Conservation (phyloP, 805 yeast species). For the Cyberlindnera xylosilytica region DNA sequence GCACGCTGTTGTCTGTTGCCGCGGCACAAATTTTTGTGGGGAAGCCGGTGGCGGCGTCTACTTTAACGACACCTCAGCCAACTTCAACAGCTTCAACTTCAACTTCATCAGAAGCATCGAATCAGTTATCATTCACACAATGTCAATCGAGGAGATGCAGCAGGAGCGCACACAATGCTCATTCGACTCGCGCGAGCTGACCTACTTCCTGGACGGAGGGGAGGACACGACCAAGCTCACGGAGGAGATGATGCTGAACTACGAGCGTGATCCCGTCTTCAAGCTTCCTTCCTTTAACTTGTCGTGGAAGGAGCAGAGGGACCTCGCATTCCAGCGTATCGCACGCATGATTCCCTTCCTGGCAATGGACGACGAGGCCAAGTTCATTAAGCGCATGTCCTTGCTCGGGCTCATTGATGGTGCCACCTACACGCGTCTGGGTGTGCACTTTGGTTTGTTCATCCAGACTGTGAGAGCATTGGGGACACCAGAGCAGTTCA, state of each 20-base stretch:
- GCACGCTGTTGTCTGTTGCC: no score
- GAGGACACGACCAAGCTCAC: constrained; percentile 41
- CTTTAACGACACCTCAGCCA: no score
- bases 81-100: no score
- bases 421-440: constrained; percentile 72
- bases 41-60: no score
- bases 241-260: constrained; percentile 47
- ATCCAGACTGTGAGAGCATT: constrained; percentile 76
- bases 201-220: constrained; percentile 50
- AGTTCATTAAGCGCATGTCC: constrained; percentile 54
- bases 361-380: constrained; percentile 36
- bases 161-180: constrained; percentile 41
- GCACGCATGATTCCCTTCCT: constrained; percentile 47
- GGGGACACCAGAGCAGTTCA: constrained; percentile 79
- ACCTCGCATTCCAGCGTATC: constrained; percentile 50
- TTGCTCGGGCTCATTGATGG: constrained; percentile 70
- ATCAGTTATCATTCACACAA: no score
- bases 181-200: constrained; percentile 43
- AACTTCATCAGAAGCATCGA: no score
- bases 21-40: constrained; percentile 1
- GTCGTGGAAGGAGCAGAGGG: constrained; percentile 53
- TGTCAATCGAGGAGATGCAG: constrained; percentile 21
- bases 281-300: constrained; percentile 50
- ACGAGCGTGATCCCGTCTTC: constrained; percentile 66
- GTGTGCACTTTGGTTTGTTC: constrained; percentile 85